Evolutionary conservation across 805 yeast genomes (phyloP).

Genomic region (Saccharomycopsis synnaedendra): DNA sequence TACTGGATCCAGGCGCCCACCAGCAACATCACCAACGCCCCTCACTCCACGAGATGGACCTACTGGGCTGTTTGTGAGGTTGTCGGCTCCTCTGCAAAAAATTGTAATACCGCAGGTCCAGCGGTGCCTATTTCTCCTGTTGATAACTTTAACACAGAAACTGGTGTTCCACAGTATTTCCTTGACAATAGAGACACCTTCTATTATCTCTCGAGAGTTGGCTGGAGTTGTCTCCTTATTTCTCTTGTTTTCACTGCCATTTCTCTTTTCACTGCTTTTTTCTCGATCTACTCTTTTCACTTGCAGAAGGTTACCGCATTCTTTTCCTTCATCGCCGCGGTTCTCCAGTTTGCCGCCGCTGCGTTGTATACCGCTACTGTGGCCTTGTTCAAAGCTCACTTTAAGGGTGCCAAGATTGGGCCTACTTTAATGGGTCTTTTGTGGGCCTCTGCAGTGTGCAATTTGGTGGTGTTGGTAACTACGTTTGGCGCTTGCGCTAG

Average conservation of each 20-base stretch:
- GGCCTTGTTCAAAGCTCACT: conserved; percentile 66
- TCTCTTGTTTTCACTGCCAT: conserved; percentile 53
- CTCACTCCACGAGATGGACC: conserved; percentile 63
- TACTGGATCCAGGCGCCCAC: conserved; percentile 81
- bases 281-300: conserved; percentile 44
- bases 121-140: conserved; percentile 83
- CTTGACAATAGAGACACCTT: conserved; percentile 35
- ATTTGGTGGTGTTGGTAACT: conserved; percentile 39
- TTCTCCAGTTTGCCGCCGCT: conserved; percentile 13
- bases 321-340: conserved; percentile 10
- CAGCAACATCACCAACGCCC: conserved; percentile 31
- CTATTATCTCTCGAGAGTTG: conserved; percentile 59
- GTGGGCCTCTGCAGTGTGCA: conserved; percentile 59
- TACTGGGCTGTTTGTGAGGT: conserved; percentile 53
- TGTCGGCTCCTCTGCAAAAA: conserved; percentile 30
- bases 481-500: conserved; percentile 31
- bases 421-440: conserved; percentile 46
- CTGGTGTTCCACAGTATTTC: conserved; percentile 26
- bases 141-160: conserved; percentile 49
- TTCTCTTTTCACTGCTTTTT: conserved; percentile 41
- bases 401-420: conserved; percentile 43
- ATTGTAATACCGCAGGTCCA: conserved; percentile 47
- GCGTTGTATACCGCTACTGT: conserved; percentile 19
- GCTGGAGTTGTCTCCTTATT: conserved; percentile 51
- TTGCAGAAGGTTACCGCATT: conserved; percentile 44